Evolutionary conservation across 192 early-diverging fungal species (phyloP), one percentile per base, ranked within the genome.

Genomic region (Dispira simplex): DNA sequence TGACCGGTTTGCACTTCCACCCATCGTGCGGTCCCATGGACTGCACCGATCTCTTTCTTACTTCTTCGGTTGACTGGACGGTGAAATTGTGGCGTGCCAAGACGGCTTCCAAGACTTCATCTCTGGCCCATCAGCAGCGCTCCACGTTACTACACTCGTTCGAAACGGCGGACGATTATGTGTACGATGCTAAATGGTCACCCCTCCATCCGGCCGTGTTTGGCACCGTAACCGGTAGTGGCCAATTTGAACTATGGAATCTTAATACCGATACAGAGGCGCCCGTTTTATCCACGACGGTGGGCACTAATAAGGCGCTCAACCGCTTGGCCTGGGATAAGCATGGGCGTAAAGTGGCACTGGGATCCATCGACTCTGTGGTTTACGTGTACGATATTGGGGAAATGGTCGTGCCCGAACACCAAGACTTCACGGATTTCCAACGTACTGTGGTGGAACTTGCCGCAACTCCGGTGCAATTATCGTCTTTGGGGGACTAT

Each of bases 141-240:
- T 8, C 84, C 26, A 75, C 84, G 25, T 78, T 78, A 6, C 68
- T 99, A 59, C 83, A 88, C 67, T 89, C 89, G 11, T 98, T 99
- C 71, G 91, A 97, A 55, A 81, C 86, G 25, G 81, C 90, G 11
- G 87, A 93, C 68, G 95, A 99, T 75, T 97, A 96, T 71, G 95
- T 99, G 21, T 95, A 89, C 70, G 97, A 99, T 71, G 95, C 91
- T 13, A 86, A 88, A 70, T 99, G 97, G 97, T 95, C 91, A 20
- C 95, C 97, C 2, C 75, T 79, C n/a, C 94, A 97, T 69, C 97
- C 97, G 9, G 83, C 94, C 0, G 64, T 98, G 43, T 98, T 99
- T 79, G 94, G 84, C 18, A 80, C 85, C 1, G 92, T 90, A 3
- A 93, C 98, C 67, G 97, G 93, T 10, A 83, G 77, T 0, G 97